Conservation (phyloP, 2,329 filamentous ascomycete genomes). For the Penicillium concentricum region DNA sequence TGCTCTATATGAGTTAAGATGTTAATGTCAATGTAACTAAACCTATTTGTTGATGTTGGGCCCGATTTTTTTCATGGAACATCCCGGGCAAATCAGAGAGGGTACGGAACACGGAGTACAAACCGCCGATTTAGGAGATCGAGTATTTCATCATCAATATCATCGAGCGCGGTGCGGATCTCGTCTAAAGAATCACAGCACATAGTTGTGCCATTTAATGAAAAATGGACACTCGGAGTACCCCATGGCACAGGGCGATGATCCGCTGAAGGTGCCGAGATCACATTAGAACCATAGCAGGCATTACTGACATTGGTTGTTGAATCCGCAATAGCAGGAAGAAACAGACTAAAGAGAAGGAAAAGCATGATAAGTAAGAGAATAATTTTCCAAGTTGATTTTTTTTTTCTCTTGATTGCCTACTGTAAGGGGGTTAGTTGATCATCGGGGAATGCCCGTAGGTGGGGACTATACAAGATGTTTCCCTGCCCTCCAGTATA, state of each 20-base stretch:
- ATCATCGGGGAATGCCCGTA: background rate
- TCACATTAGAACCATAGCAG: background rate
- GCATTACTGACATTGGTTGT: background rate
- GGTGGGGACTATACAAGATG: background rate
- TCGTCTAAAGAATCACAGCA: slow-evolving; percentile 8
- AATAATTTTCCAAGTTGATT: background rate
- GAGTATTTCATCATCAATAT: background rate
- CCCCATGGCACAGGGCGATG: slow-evolving; percentile 5
- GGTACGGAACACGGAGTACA: background rate
- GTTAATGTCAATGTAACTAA: background rate
- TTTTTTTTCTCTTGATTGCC: background rate
- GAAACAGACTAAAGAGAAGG: background rate
- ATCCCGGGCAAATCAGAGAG: background rate
- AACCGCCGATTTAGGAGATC: background rate
- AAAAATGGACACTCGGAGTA: slow-evolving; percentile 6
- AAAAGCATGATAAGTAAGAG: background rate
- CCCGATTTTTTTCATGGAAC: too few species aligned
- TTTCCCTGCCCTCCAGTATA: background rate
- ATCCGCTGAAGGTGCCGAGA: background rate
- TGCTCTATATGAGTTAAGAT: background rate
- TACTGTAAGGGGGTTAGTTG: background rate
- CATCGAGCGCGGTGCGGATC: slow-evolving; percentile 2
- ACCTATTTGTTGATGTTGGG: background rate
- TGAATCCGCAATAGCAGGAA: background rate
- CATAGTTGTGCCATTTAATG: slow-evolving; percentile 4